These are phyloP conservation scores for Golovinomyces cichoracearum DNA, from an alignment of 2,329 filamentous ascomycete species.

Conservation along the genomic window DNA sequence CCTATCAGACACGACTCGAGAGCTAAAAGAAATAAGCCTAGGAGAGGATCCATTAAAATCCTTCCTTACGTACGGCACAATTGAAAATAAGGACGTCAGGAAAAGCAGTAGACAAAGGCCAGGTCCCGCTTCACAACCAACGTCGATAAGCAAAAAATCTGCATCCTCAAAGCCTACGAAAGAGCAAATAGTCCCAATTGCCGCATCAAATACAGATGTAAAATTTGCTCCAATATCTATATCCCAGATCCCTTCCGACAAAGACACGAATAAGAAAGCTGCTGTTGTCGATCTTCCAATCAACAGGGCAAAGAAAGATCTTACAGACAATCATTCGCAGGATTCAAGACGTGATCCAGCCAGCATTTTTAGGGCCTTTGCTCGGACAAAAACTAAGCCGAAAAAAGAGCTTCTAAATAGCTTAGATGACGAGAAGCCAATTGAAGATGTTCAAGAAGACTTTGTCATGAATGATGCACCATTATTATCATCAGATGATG, in stretches of 20 bases:
- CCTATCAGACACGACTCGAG: conserved; percentile 41
- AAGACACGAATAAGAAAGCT: neutral
- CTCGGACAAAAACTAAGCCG: conserved; percentile 18
- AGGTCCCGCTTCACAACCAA: neutral
- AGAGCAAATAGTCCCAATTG: neutral
- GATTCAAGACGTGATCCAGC: conserved; percentile 31
- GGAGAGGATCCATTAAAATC: conserved; percentile 32
- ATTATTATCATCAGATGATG: neutral
- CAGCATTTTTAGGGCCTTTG: conserved; percentile 55
- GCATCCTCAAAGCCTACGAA: neutral
- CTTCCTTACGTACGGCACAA: conserved; percentile 42
- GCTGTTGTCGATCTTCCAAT: conserved; percentile 4
- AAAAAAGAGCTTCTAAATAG: too few species aligned
- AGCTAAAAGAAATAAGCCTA: conserved; percentile 29
- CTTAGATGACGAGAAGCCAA: conserved; percentile 10
- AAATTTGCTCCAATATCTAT: neutral
- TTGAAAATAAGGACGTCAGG: conserved; percentile 43
- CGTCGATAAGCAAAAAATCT: neutral
- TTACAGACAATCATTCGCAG: conserved; percentile 8
- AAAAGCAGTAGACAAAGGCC: conserved; percentile 17
- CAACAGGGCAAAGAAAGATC: conserved; percentile 6
- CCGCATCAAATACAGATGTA: neutral
- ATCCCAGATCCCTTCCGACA: neutral
- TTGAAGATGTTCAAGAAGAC: conserved; percentile 20
- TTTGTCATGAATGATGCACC: conserved; percentile 26